These are phyloP conservation scores for Aulographum hederae DNA, from an alignment of 2,329 filamentous ascomycete genomes.

Conservation along the genomic window DNA sequence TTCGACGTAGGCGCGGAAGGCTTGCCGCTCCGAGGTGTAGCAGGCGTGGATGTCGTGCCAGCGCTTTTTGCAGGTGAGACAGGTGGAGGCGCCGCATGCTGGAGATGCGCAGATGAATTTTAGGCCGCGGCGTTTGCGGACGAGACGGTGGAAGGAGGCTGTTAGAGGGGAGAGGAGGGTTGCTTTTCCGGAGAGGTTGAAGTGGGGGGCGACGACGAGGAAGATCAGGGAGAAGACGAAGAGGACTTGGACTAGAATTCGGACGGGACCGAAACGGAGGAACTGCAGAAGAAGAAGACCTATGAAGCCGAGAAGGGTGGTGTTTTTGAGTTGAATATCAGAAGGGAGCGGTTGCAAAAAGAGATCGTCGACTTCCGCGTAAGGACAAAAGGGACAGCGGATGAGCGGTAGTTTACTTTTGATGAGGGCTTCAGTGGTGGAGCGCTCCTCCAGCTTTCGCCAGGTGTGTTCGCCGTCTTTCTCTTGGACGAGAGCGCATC, in stretches of 20 bases:
- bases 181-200: background rate
- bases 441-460: constrained; percentile 57
- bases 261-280: background rate
- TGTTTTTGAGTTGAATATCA: no score
- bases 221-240: background rate
- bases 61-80: constrained; percentile 60
- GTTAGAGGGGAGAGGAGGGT: no score
- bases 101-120: constrained; percentile 62
- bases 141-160: constrained; percentile 32
- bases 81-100: constrained; percentile 51
- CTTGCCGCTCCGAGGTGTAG: constrained; percentile 65
- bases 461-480: constrained; percentile 54
- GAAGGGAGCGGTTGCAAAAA: background rate
- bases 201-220: background rate
- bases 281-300: background rate
- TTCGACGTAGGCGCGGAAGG: constrained; percentile 77
- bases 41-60: constrained; percentile 86
- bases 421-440: constrained; percentile 58
- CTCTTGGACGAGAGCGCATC: constrained; percentile 51
- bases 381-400: constrained; percentile 78
- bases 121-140: constrained; percentile 51
- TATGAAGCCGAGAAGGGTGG: no score
- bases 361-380: constrained; percentile 61
- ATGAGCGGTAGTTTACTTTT: constrained; percentile 59
- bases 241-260: background rate